Conservation (phyloP, 108 stramenopile genomes). For the Conticribra weissflogii region DNA sequence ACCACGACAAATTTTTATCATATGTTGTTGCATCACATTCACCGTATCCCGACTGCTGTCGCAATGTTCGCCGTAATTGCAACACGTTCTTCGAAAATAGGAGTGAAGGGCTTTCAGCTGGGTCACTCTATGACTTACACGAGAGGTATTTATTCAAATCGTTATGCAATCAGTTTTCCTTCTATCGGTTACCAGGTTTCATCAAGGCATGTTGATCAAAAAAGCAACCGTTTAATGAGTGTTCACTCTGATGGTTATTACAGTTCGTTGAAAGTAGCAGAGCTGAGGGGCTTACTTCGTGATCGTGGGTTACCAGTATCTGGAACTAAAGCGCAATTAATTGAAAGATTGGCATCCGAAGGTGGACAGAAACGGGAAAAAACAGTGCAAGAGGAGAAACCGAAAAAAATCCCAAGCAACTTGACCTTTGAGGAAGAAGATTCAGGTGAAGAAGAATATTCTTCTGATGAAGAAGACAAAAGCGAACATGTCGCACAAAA, state of each 20-base stretch:
- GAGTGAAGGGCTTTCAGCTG: background rate
- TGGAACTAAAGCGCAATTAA: slow-evolving; percentile 42
- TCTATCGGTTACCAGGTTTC: too few species aligned
- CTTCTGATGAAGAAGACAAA: slow-evolving; percentile 9
- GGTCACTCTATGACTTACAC: background rate
- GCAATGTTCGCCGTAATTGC: background rate
- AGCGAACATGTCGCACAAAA: background rate
- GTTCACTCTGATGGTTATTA: slow-evolving; percentile 7
- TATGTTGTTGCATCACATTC: background rate
- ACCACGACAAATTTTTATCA: too few species aligned
- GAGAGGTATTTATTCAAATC: background rate
- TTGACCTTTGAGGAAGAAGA: slow-evolving; percentile 26
- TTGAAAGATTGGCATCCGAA: background rate
- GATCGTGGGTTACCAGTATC: slow-evolving; percentile 40
- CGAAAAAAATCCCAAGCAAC: slow-evolving; percentile 14
- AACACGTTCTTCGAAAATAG: background rate
- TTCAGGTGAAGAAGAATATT: slow-evolving; percentile 14
- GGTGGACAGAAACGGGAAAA: background rate
- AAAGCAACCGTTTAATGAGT: slow-evolving; percentile 22
- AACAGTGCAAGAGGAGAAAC: background rate
- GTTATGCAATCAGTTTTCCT: too few species aligned
- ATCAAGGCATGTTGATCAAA: too few species aligned
- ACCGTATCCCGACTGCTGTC: too few species aligned
- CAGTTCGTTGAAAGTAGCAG: slow-evolving; percentile 37
- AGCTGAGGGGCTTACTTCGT: slow-evolving; percentile 44